These are phyloP conservation scores for Fusarium cyanostomum DNA, from an alignment of 2,329 filamentous ascomycete species.

Conservation along the genomic window DNA sequence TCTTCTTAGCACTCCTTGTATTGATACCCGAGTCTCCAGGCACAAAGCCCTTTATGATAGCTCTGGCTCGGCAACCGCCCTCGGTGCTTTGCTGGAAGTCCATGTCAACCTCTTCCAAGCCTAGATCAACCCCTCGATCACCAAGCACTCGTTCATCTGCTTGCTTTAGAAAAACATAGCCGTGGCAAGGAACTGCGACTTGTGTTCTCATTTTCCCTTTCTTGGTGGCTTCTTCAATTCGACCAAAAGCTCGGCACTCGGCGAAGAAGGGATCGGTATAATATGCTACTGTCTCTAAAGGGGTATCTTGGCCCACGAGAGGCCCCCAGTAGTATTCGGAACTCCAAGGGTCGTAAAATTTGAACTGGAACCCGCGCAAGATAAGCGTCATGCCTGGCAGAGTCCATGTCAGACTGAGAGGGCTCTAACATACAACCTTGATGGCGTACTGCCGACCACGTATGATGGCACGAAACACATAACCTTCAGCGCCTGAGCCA, in stretches of 20 bases:
- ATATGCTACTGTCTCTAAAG: slow-evolving; percentile 21
- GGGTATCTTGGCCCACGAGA: slow-evolving; percentile 16
- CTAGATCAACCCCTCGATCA: slow-evolving; percentile 10
- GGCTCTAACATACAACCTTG: slow-evolving; percentile 21
- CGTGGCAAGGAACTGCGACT: slow-evolving; percentile 15
- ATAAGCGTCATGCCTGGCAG: no score
- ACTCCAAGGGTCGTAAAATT: slow-evolving; percentile 30
- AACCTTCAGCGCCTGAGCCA: slow-evolving; percentile 14
- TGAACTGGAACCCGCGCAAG: no score
- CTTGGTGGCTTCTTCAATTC: slow-evolving; percentile 8
- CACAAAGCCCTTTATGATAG: slow-evolving; percentile 27
- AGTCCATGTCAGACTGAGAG: no score
- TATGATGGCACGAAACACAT: slow-evolving; percentile 30
- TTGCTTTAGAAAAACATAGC: slow-evolving; percentile 21
- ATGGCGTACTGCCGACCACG: slow-evolving; percentile 27
- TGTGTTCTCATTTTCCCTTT: background rate
- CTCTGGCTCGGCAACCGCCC: slow-evolving; percentile 14
- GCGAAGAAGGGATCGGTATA: slow-evolving; percentile 38
- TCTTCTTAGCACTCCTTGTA: background rate
- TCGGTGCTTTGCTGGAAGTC: slow-evolving; percentile 11
- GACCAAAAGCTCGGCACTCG: slow-evolving; percentile 37
- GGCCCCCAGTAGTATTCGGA: slow-evolving; percentile 31
- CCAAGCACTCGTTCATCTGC: slow-evolving; percentile 9
- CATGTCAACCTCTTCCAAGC: slow-evolving; percentile 12
- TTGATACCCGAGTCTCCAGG: slow-evolving; percentile 8